Evolutionary conservation across 495 filamentous ascomycete genomes (phyloP).

Genomic region (Monascus purpureus): DNA sequence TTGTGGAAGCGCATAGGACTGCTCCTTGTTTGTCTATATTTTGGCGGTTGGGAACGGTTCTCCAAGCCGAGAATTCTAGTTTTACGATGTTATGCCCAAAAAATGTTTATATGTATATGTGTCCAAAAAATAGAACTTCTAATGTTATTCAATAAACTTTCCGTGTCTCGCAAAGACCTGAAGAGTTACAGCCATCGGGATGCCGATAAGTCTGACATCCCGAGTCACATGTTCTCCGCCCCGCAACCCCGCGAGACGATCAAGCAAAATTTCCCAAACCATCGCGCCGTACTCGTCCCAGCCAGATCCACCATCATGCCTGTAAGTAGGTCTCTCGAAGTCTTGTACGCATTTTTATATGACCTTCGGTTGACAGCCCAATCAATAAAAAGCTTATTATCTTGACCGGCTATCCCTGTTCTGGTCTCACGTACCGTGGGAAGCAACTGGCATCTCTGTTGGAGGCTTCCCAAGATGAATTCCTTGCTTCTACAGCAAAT

Average conservation of each 20-base stretch:
- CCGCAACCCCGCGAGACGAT: conserved; percentile 12
- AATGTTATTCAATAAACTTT: no score
- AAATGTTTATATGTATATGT: no score
- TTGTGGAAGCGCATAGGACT: no score
- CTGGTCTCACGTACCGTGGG: conserved; percentile 83
- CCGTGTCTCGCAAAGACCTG: no score
- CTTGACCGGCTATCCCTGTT: conserved; percentile 81
- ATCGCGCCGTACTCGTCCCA: conserved; percentile 1
- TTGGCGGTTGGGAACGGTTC: no score
- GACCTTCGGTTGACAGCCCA: neutral
- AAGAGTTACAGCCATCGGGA: neutral
- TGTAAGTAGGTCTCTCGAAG: no score
- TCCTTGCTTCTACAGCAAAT: conserved; percentile 37
- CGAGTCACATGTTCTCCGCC: conserved; percentile 16
- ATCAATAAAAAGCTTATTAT: conserved; percentile 58
- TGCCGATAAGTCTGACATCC: no score
- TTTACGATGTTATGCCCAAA: no score
- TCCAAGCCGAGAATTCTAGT: no score
- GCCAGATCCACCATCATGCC: conserved; percentile 16
- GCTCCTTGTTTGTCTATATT: no score
- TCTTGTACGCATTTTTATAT: neutral
- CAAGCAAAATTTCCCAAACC: conserved; percentile 2
- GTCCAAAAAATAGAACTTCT: no score
- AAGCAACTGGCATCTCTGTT: conserved; percentile 50
- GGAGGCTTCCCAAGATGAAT: conserved; percentile 28